Base-by-base conservation (phyloP, 2,329 filamentous ascomycete genomes). In the Dendryphion nanum region DNA sequence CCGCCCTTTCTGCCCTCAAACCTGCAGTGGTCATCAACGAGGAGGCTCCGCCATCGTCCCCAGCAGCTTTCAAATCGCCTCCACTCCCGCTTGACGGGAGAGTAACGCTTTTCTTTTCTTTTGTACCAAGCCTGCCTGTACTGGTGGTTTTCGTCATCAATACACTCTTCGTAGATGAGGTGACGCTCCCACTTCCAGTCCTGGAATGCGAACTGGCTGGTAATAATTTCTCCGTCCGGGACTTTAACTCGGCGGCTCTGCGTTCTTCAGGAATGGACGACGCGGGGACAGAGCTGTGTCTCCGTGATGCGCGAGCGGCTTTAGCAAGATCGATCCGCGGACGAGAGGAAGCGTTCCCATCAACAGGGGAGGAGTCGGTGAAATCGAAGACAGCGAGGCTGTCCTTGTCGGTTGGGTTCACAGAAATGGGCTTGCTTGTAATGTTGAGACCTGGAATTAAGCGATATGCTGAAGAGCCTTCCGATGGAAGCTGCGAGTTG, bases 361-460 rank as follows among this genome's bases (percentile, higher is more conserved):
- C 51, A 17, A 36, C 47, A 10, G 63, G 57, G 3, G 63, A 63
- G 0, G 61, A 63, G 23, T 61, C 59, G 3, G 48, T 58, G 41
- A 67, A 66, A 42, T 67, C 64, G 44, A 66, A 67, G 15, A 68
- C 55, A 15, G 60, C 64, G 2, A 67, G 48, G 16, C 54, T 51
- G 28, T 58, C 52, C 16, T 50, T 53, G 23, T 26, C 23, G 10
- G 23, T 26, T n/a, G 23, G n/a, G 10, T 26, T n/a, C 4, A n/a
- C 16, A 7, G 23, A 19, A 3, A 5, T 3, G 6, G 30, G 13
- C 29, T 30, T 30, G 23, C n/a, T n/a, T 8, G 23, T 26, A n/a
- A 26, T 26, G n/a, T n/a, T n/a, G n/a, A n/a, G n/a, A n/a, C n/a
- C n/a, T n/a, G n/a, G n/a, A n/a, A n/a, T n/a, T n/a, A n/a, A n/a